Evolutionary conservation across 768 basidiomycete species (phyloP), one percentile per base, ranked within the genome.

Genomic region (Rhodotorula graminis): DNA sequence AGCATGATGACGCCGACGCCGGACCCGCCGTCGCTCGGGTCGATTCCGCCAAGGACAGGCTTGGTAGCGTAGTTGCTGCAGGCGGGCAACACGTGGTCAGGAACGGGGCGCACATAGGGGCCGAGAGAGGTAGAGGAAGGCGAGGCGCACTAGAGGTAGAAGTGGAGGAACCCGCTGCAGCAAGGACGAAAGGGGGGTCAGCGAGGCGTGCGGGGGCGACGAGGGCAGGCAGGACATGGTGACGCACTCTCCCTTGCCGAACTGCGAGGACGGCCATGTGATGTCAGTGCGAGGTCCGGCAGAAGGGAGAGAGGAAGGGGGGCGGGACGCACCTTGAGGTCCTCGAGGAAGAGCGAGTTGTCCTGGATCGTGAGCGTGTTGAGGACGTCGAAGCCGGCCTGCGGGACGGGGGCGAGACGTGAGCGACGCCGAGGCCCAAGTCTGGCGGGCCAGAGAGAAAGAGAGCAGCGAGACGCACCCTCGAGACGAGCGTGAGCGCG

Each of bases 351-450:
- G 59, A 85, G 80, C 67, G 87, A 84, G 80, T 97, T 99, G 80
- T 99, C 96, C 90, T 97, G 93, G 75, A 96, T 80, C 25, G 94
- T 94, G 78, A 98, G 81, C 2, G 91, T 91, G 81, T 99, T 99
- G 82, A 98, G 88, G 23, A 99, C 96, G 79, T 99, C 96, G 78
- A 99, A 97, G 53, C 88, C 88, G 60, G 90, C 90, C 84, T 85
- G 70, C 8, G 9, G 27, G 33, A 59, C 25, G 37, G 12, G n/a
- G 21, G 18, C 5, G 44, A 44, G 40, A 33, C 10, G 29, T 56
- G 29, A 31, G 55, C 55, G 55, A 46, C 11, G 14, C 12, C 25
- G 50, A n/a, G n/a, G n/a, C n/a, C n/a, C n/a, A n/a, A n/a, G n/a
- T n/a, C n/a, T n/a, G n/a, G n/a, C n/a, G n/a, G n/a, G n/a, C n/a